These are phyloP conservation scores for Euphorbia tirucalli DNA, from an alignment of 345 rosid genomes.

Conservation along the genomic window DNA sequence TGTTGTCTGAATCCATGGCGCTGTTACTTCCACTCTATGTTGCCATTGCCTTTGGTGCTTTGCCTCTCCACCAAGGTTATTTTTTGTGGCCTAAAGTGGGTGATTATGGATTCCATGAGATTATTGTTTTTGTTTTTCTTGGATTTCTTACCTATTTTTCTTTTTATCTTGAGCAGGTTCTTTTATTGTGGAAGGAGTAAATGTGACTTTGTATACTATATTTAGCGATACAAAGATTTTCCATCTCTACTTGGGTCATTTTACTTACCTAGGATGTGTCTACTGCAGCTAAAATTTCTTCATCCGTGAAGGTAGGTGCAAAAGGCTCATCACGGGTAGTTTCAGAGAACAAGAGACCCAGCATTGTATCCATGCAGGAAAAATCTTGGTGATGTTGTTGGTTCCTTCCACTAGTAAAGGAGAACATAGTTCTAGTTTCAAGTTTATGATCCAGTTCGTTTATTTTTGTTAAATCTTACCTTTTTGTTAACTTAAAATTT, in stretches of 20 bases:
- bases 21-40: slow-evolving; percentile 60
- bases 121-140: too few relatives aligned
- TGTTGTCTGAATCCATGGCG: slow-evolving; percentile 54
- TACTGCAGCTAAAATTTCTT: slow-evolving; percentile 19
- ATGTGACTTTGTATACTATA: slow-evolving; percentile 58
- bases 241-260: slow-evolving; percentile 24
- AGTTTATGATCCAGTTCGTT: background rate
- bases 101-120: slow-evolving; percentile 8
- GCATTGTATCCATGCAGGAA: slow-evolving; percentile 66
- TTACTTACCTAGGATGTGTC: background rate
- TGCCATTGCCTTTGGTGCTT: slow-evolving; percentile 78
- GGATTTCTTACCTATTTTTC: too few relatives aligned
- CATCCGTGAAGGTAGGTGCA: slow-evolving; percentile 70
- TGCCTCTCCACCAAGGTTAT: slow-evolving; percentile 68
- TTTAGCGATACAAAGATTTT: slow-evolving; percentile 59
- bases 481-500: background rate
- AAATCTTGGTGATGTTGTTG: slow-evolving; percentile 61
- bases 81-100: slow-evolving; percentile 69
- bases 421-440: slow-evolving; percentile 26
- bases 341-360: slow-evolving; percentile 68
- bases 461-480: background rate
- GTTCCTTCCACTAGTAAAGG: slow-evolving; percentile 56
- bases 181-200: slow-evolving; percentile 55
- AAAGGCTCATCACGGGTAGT: slow-evolving; percentile 63
- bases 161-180: slow-evolving; percentile 48